Conservation (phyloP, 1,284 basidiomycete genomes). For the Gymnopus androsaceus region DNA sequence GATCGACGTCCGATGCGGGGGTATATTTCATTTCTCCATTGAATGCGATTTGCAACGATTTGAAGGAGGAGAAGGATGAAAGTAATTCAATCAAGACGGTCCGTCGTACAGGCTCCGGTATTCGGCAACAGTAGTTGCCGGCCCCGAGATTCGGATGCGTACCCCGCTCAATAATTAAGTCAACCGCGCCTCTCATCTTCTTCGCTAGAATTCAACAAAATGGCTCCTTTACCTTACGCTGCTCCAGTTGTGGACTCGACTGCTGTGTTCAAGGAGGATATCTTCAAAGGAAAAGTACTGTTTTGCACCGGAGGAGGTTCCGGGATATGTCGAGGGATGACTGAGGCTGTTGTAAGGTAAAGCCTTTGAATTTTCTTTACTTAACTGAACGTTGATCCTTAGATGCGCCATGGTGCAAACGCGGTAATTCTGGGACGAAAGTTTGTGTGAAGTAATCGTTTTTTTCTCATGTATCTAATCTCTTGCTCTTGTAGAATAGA, state of each 20-base stretch:
- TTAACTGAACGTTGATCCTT: not conserved
- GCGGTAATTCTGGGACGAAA: slow-evolving; percentile 87
- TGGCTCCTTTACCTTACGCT: slow-evolving; percentile 41
- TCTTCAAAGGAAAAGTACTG: slow-evolving; percentile 92
- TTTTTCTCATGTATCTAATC: not conserved
- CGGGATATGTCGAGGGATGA: slow-evolving; percentile 92
- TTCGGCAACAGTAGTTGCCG: too few relatives aligned
- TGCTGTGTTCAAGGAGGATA: slow-evolving; percentile 71
- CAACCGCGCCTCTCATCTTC: not conserved
- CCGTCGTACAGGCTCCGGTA: too few relatives aligned
- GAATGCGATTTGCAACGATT: too few relatives aligned
- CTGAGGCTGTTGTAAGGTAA: slow-evolving; percentile 67
- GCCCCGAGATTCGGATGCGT: too few relatives aligned
- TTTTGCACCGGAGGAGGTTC: slow-evolving; percentile 92
- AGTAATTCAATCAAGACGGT: too few relatives aligned
- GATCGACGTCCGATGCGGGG: too few relatives aligned
- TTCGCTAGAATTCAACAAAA: slow-evolving; percentile 21
- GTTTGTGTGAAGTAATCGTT: slow-evolving; percentile 44
- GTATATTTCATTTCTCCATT: too few relatives aligned
- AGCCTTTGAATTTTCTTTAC: slow-evolving; percentile 1
- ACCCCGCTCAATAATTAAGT: too few relatives aligned
- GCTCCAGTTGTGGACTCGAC: slow-evolving; percentile 54
- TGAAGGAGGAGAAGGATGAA: too few relatives aligned
- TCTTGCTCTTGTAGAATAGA: slow-evolving; percentile 58
- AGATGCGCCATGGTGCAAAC: slow-evolving; percentile 87